A percentile compares a stretch with the other conserved stretches of the same genome.
These are phyloP conservation scores for Chondrostereum purpureum DNA, from an alignment of 1,284 basidiomycete species.

Conservation along the genomic window DNA sequence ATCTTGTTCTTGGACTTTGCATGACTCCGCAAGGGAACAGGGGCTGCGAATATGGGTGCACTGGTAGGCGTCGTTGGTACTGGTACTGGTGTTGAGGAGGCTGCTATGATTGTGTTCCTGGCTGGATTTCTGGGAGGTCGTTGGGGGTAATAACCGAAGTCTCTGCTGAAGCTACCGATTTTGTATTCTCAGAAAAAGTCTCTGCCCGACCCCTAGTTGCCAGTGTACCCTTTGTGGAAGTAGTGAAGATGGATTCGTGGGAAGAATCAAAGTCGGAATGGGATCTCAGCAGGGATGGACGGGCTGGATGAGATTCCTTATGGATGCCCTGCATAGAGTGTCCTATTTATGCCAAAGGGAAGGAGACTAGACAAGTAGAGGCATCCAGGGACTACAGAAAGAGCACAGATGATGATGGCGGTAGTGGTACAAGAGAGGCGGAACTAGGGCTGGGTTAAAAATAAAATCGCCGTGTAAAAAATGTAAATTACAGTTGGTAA, in stretches of 20 bases:
- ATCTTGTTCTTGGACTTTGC: conserved; percentile 26
- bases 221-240: neutral
- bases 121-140: conserved; percentile 21
- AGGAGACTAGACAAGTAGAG: too few species aligned
- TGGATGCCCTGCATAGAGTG: too few species aligned
- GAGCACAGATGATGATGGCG: too few species aligned
- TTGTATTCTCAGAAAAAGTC: neutral
- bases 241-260: neutral
- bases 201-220: too few species aligned
- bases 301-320: neutral
- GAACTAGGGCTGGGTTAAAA: too few species aligned
- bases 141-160: conserved; percentile 11
- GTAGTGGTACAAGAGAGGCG: too few species aligned
- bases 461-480: too few species aligned
- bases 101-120: neutral
- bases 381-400: too few species aligned
- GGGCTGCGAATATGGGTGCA: conserved; percentile 5
- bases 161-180: conserved; percentile 2
- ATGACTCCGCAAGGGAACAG: conserved; percentile 20
- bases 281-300: conserved; percentile 8
- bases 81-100: conserved; percentile 1
- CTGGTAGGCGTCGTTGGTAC: conserved; percentile 7
- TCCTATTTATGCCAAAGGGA: too few species aligned
- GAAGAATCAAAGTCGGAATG: conserved; percentile 6
- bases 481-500: too few species aligned